A percentile compares a stretch with the other conserved stretches of the same genome.
These are phyloP conservation scores for Russula sp. DNA, from an alignment of 768 basidiomycete species.

Conservation along the genomic window DNA sequence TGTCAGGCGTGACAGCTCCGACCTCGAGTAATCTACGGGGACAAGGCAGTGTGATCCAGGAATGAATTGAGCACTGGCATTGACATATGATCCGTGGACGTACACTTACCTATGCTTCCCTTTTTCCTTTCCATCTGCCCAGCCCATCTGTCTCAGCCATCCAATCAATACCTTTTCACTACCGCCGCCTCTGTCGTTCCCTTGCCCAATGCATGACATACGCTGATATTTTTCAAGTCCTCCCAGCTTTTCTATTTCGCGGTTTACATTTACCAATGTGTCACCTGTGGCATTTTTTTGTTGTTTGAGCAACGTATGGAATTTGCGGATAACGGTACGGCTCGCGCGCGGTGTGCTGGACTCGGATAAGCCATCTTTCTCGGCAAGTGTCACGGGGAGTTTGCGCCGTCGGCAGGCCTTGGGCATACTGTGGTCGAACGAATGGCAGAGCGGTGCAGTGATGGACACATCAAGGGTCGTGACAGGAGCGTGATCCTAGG, in stretches of 20 bases:
- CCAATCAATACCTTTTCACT: slow-evolving; percentile 71
- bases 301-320: slow-evolving; percentile 72
- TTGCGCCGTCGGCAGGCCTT: slow-evolving; percentile 40
- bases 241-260: slow-evolving; percentile 61
- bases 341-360: slow-evolving; percentile 52
- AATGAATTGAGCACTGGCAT: slow-evolving; percentile 24
- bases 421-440: slow-evolving; percentile 30
- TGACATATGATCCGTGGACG: neutral
- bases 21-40: slow-evolving; percentile 70
- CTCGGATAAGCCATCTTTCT: slow-evolving; percentile 27
- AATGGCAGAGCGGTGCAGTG: neutral
- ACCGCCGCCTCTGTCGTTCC: slow-evolving; percentile 76
- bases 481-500: neutral
- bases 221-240: slow-evolving; percentile 75
- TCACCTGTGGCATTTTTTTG: slow-evolving; percentile 45
- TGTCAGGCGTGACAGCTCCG: slow-evolving; percentile 80
- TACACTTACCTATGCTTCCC: slow-evolving; percentile 28
- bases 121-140: slow-evolving; percentile 21
- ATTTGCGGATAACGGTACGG: slow-evolving; percentile 67
- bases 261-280: slow-evolving; percentile 46
- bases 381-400: slow-evolving; percentile 34
- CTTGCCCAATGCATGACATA: slow-evolving; percentile 79
- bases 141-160: slow-evolving; percentile 59
- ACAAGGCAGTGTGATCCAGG: neutral
- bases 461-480: neutral